Base-by-base conservation (phyloP, 768 basidiomycete species). In the Amylocystis lapponica region DNA sequence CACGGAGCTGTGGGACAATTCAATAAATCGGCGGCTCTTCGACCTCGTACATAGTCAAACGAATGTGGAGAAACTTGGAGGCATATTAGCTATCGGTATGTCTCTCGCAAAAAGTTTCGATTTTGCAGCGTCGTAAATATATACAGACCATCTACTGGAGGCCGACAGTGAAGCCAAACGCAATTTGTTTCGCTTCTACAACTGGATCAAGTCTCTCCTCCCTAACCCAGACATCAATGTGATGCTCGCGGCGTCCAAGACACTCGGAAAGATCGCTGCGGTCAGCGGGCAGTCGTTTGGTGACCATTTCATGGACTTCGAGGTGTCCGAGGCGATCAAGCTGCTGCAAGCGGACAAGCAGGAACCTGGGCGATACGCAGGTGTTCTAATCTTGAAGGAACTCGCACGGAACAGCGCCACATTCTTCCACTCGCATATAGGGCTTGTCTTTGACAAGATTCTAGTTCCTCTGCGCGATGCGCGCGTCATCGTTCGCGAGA, bases 211-310 rank as follows among this genome's bases (percentile, higher is more conserved):
- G 59, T 81, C 87, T 31, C 76, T 95, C n/a, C 74, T 96, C 16
- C 91, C 91, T 4, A 89, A 89, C 57, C 76, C 82, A 40, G 95
- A 97, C 61, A 79, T 91, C 56, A 86, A 87, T 61, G 81, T 99
- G 58, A 97, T 97, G 93, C 75, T 93, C 27, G 79, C 86, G 8
- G 91, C 92, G 1, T 91, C 93, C n/a, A 88, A 92, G 61, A 91
- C 89, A 0, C 75, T 93, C 22, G 92, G 92, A 0, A 76, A 81
- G 55, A 94, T 95, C 57, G 86, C 86, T 25, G 76, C 83, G 45
- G 82, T 89, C 21, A 88, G 88, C 17, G 89, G 88, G 2, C 75
- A 79, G 0, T 81, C 82, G 20, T 87, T 94, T 55, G 89, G 88
- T 47, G 90, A 94, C 56, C 73, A 79, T 3, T 92, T 94, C 56